Conservation (phyloP, 257 asterid species). For the Primulina tabacum region DNA sequence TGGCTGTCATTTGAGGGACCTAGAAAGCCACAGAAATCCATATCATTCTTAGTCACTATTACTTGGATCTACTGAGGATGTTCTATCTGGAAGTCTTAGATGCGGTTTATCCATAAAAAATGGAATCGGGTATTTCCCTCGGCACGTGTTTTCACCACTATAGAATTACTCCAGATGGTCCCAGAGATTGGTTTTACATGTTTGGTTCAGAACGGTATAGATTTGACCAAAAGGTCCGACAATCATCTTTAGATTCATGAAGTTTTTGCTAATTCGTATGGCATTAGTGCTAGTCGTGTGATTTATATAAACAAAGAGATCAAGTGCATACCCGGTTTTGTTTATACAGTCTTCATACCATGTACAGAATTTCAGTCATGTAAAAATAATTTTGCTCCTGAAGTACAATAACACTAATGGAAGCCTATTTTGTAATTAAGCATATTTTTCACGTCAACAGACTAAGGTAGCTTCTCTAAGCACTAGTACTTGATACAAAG, state of each 20-base stretch:
- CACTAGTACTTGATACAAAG: background rate
- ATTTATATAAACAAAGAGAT: background rate
- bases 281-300: background rate
- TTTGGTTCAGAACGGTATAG: constrained; percentile 2
- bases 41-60: constrained; percentile 12
- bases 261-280: background rate
- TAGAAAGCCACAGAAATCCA: background rate
- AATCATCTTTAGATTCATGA: background rate
- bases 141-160: background rate
- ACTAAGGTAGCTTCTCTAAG: background rate
- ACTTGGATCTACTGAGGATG: constrained; percentile 4
- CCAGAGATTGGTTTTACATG: constrained; percentile 14
- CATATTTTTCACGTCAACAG: background rate
- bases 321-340: background rate
- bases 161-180: background rate
- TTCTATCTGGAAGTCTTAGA: background rate
- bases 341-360: background rate
- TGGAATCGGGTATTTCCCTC: background rate
- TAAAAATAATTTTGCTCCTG: background rate
- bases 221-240: background rate
- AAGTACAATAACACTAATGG: background rate
- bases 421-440: background rate
- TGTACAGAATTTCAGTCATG: background rate
- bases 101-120: background rate
- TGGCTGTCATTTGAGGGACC: background rate